Percentiles rank a stretch among this genome's conserved stretches.
Evolutionary conservation across 2,329 filamentous ascomycete species (phyloP).

Genomic region (Diaporthe sp.): DNA sequence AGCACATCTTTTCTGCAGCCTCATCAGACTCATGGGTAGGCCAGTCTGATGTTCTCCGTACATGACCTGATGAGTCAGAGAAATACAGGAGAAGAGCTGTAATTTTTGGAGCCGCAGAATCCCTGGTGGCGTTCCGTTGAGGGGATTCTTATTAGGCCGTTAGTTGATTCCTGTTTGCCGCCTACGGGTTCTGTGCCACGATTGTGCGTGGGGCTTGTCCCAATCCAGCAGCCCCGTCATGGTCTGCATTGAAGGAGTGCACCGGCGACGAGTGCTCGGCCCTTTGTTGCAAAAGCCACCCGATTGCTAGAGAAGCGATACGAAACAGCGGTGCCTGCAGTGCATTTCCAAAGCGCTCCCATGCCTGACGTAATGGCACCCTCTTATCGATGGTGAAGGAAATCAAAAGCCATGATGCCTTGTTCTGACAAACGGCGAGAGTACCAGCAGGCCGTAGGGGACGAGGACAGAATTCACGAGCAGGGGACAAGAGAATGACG

Average conservation of each 20-base stretch:
- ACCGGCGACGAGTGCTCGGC: background rate
- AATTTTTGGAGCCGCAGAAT: background rate
- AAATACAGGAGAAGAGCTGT: background rate
- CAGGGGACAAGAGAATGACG: background rate
- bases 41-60: background rate
- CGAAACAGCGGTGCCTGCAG: constrained; percentile 1
- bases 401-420: background rate
- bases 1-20: background rate
- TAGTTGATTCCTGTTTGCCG: constrained; percentile 1
- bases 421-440: background rate
- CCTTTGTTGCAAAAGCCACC: background rate
- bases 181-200: constrained; percentile 19
- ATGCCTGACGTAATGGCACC: background rate
- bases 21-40: background rate
- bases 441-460: background rate
- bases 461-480: background rate
- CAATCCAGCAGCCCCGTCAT: constrained; percentile 19
- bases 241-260: constrained; percentile 5
- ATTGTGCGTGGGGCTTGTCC: constrained; percentile 28
- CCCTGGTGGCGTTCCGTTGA: background rate
- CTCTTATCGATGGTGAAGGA: background rate
- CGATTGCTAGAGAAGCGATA: background rate
- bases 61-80: background rate
- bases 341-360: background rate
- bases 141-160: background rate